Evolutionary conservation across 306 rosid species (phyloP).

Genomic region (Casuarina cunninghamiana): DNA sequence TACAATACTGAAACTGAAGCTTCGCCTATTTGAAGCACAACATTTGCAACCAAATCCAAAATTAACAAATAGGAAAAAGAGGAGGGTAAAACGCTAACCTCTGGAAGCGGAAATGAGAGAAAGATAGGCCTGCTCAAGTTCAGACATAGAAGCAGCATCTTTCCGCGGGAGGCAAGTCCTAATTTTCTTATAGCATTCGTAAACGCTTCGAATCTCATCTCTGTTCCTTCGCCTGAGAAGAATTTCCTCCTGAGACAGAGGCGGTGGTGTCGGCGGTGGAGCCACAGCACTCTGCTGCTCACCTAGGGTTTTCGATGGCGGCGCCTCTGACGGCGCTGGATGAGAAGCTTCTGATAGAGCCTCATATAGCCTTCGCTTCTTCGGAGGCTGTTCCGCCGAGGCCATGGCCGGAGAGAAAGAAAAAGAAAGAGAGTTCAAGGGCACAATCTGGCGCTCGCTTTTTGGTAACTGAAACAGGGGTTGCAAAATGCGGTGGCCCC

Average conservation of each 20-base stretch:
- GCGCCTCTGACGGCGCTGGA: conserved; percentile 5
- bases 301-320: conserved; percentile 41
- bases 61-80: not conserved
- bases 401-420: conserved; percentile 46
- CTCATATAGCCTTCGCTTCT: conserved; percentile 62
- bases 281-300: conserved; percentile 22
- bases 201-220: conserved; percentile 57
- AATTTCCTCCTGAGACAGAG: conserved; percentile 53
- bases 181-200: conserved; percentile 54
- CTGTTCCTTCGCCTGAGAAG: conserved; percentile 43
- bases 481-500: no score
- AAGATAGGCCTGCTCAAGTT: conserved; percentile 55
- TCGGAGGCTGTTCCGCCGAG: conserved; percentile 62
- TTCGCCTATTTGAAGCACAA: not conserved
- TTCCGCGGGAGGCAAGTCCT: conserved; percentile 44
- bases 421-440: not conserved
- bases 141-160: conserved; percentile 36
- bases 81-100: conserved; percentile 37
- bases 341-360: conserved; percentile 28
- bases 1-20: not conserved
- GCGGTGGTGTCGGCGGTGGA: conserved; percentile 42
- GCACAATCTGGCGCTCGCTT: conserved; percentile 10
- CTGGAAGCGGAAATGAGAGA: conserved; percentile 58
- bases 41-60: not conserved
- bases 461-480: not conserved